A percentile compares a stretch with the other conserved stretches of the same genome.
Evolutionary conservation across 2,329 filamentous ascomycete species (phyloP).

Genomic region (Cytospora schulzeri): DNA sequence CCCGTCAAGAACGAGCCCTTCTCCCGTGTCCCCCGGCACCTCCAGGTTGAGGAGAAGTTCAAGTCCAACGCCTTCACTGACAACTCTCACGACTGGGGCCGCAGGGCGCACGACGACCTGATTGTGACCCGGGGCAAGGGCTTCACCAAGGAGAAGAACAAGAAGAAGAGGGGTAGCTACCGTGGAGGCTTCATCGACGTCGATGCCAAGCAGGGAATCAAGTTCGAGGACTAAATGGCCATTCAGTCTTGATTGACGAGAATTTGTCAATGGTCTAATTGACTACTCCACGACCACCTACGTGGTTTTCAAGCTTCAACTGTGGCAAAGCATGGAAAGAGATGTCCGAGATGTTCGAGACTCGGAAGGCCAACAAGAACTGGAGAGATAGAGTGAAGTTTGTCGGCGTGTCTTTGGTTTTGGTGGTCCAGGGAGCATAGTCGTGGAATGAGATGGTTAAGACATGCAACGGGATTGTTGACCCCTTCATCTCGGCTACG

Average conservation of each 20-base stretch:
- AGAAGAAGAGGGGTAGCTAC: constrained; percentile 92
- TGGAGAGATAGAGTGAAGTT: neutral
- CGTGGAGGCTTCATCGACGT: constrained; percentile 88
- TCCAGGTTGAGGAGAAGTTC: constrained; percentile 68
- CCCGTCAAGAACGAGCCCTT: constrained; percentile 65
- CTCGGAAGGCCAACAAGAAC: no score
- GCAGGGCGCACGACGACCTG: constrained; percentile 83
- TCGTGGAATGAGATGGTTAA: neutral
- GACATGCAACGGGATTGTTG: neutral
- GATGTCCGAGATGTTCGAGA: neutral
- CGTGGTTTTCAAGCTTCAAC: neutral
- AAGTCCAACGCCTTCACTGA: constrained; percentile 72
- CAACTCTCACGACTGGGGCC: constrained; percentile 82
- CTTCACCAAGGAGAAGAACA: constrained; percentile 99
- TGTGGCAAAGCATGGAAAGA: neutral
- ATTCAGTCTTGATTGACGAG: neutral
- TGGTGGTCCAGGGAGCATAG: neutral
- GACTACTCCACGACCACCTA: neutral
- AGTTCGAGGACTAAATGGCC: constrained; percentile 80
- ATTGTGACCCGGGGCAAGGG: constrained; percentile 92
- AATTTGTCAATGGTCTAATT: neutral
- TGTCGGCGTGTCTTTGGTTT: neutral
- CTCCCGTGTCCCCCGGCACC: constrained; percentile 73
- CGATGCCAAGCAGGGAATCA: constrained; percentile 78
- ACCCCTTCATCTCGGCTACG: neutral